A percentile compares a stretch with the other conserved stretches of the same genome.
These are phyloP conservation scores for Conringia planisiliqua DNA, from an alignment of 345 rosid species.

Conservation along the genomic window DNA sequence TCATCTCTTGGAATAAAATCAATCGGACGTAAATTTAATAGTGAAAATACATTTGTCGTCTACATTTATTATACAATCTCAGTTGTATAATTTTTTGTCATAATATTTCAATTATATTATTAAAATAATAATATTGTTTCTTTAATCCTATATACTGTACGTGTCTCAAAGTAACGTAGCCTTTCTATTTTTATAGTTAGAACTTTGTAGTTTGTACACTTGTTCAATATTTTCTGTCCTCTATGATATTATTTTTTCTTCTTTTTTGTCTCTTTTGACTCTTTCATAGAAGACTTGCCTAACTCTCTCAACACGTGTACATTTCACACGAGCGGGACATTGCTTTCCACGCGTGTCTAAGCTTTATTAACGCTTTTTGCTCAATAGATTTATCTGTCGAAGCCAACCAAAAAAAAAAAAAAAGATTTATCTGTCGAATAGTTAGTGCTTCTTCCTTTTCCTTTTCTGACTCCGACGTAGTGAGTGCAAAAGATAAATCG, in stretches of 20 bases:
- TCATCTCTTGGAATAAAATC: background rate
- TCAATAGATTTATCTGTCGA: background rate
- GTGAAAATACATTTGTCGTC: background rate
- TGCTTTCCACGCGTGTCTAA: conserved; percentile 14
- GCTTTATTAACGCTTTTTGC: background rate
- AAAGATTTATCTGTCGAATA: conserved; percentile 4
- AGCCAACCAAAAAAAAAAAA: no score
- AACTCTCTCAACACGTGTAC: conserved; percentile 28
- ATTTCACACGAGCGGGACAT: conserved; percentile 14
- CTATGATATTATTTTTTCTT: background rate
- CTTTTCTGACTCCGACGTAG: background rate
- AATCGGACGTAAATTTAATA: background rate
- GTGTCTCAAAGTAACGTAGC: conserved; percentile 6
- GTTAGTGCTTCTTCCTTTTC: conserved; percentile 17
- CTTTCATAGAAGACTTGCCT: conserved; percentile 20
- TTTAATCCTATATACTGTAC: conserved; percentile 9
- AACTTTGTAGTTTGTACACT: conserved; percentile 30
- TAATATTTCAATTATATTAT: background rate
- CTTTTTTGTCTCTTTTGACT: conserved; percentile 3
- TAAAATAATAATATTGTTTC: background rate
- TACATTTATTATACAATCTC: background rate
- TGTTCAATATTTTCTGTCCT: conserved; percentile 14
- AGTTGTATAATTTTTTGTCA: background rate
- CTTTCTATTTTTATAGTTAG: background rate
- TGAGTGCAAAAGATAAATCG: conserved; percentile 19